A percentile compares a stretch with the other conserved stretches of the same genome.
phyloP scores from a whole-genome alignment of 805 yeast species.

The Hanseniaspora valbyensis region DNA sequence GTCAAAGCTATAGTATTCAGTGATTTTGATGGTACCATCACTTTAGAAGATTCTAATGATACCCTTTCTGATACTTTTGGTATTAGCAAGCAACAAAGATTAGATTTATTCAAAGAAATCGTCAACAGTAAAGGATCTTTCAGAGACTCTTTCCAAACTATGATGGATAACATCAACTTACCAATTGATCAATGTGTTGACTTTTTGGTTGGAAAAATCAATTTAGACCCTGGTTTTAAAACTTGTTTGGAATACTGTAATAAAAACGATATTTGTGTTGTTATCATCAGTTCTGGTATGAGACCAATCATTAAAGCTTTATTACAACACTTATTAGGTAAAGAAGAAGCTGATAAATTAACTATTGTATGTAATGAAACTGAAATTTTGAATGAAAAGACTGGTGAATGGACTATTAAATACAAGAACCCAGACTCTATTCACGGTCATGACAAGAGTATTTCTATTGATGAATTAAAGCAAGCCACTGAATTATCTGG shows the following conservation, averaged over 20 bases:
- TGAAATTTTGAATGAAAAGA: slow-evolving; percentile 31
- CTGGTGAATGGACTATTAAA: slow-evolving; percentile 66
- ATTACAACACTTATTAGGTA: slow-evolving; percentile 60
- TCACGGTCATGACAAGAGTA: slow-evolving; percentile 92
- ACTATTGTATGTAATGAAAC: slow-evolving; percentile 78
- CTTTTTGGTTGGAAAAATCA: slow-evolving; percentile 48
- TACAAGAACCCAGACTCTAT: slow-evolving; percentile 67
- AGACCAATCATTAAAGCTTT: slow-evolving; percentile 76
- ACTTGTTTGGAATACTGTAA: slow-evolving; percentile 71
- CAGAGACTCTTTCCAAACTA: slow-evolving; percentile 70
- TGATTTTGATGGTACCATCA: slow-evolving; percentile 97
- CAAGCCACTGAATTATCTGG: slow-evolving; percentile 34
- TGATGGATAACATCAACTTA: slow-evolving; percentile 67
- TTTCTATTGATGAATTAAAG: slow-evolving; percentile 48
- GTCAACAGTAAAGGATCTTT: slow-evolving; percentile 56
- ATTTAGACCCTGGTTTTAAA: slow-evolving; percentile 84
- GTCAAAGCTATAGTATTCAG: slow-evolving; percentile 76
- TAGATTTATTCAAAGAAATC: slow-evolving; percentile 58
- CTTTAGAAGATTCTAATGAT: slow-evolving; percentile 90
- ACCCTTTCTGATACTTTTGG: slow-evolving; percentile 81
- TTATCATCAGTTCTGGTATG: slow-evolving; percentile 91
- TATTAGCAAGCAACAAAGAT: slow-evolving; percentile 61
- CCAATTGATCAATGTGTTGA: slow-evolving; percentile 80
- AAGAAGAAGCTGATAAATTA: slow-evolving; percentile 44
- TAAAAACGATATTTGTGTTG: slow-evolving; percentile 60